phyloP scores from a whole-genome alignment of 805 yeast genomes.

The Wickerhamiella occidentalis region DNA sequence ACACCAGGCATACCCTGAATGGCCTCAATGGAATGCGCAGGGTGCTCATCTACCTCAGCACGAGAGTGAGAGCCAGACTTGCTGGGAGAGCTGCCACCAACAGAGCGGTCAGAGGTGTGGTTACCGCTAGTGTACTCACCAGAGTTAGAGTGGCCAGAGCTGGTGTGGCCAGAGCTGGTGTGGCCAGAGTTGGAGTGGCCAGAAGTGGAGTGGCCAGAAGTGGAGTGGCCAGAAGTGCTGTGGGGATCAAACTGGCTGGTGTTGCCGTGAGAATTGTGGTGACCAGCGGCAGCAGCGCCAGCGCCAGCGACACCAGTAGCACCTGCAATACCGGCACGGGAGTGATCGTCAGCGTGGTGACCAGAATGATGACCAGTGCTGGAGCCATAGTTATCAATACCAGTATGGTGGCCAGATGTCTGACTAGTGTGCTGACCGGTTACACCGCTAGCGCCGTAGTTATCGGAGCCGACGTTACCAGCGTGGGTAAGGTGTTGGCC shows the following conservation, averaged over 20 bases:
- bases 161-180: slow-evolving; percentile 9
- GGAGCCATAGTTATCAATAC: slow-evolving; percentile 13
- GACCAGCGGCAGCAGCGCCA: background rate
- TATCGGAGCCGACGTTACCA: background rate
- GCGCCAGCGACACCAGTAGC: background rate
- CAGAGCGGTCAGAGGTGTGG: background rate
- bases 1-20: slow-evolving; percentile 22
- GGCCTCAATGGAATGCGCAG: slow-evolving; percentile 14
- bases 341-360: background rate
- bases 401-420: background rate
- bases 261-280: background rate
- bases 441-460: background rate
- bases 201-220: slow-evolving; percentile 15
- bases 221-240: too few species aligned
- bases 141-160: slow-evolving; percentile 7
- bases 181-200: slow-evolving; percentile 5
- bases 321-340: background rate
- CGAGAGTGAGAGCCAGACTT: background rate
- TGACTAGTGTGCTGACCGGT: too few species aligned
- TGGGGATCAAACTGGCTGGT: slow-evolving; percentile 16
- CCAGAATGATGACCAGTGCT: background rate
- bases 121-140: too few species aligned
- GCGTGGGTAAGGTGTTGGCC: background rate
- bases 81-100: background rate
- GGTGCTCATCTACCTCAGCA: background rate